A percentile compares a stretch with the other conserved stretches of the same genome.
phyloP scores from a whole-genome alignment of 129 eudicot species.

The Logfia minima region DNA sequence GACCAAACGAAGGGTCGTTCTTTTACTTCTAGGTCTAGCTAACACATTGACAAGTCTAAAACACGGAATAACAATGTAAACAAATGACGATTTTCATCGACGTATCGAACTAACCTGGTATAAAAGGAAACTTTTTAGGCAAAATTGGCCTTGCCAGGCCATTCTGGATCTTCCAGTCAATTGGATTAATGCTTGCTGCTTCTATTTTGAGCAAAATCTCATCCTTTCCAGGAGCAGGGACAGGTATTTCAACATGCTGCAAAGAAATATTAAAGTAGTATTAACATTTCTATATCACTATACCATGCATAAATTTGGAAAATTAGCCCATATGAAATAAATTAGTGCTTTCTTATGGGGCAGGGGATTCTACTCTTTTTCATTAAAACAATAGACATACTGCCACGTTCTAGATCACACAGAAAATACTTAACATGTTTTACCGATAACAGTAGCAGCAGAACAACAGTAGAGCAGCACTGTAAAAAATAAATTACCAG shows the following conservation, averaged over 20 bases:
- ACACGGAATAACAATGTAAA: not conserved
- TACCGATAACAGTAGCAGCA: too few species aligned
- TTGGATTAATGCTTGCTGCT: slow-evolving; percentile 66
- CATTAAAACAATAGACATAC: too few species aligned
- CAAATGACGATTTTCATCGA: not conserved
- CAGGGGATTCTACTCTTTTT: too few species aligned
- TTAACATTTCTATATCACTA: not conserved
- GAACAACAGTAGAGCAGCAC: too few species aligned
- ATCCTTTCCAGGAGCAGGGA: slow-evolving; percentile 53
- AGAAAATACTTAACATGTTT: too few species aligned
- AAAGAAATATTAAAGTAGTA: slow-evolving; percentile 1
- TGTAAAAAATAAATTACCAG: too few species aligned
- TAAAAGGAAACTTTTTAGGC: slow-evolving; percentile 54
- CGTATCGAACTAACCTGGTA: slow-evolving; percentile 45
- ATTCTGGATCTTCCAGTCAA: slow-evolving; percentile 59
- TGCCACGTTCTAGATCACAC: too few species aligned
- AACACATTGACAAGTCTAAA: too few species aligned
- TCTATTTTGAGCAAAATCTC: slow-evolving; percentile 62
- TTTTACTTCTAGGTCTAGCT: too few species aligned
- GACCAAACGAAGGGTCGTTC: too few species aligned
- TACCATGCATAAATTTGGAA: not conserved
- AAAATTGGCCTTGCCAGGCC: slow-evolving; percentile 53
- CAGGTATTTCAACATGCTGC: slow-evolving; percentile 65
- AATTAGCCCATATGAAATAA: too few species aligned
- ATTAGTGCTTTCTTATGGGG: too few species aligned